Evolutionary conservation across 2,329 filamentous ascomycete species (phyloP), one percentile per base, ranked within the genome.

Genomic region (Ceratocystis harringtonii): DNA sequence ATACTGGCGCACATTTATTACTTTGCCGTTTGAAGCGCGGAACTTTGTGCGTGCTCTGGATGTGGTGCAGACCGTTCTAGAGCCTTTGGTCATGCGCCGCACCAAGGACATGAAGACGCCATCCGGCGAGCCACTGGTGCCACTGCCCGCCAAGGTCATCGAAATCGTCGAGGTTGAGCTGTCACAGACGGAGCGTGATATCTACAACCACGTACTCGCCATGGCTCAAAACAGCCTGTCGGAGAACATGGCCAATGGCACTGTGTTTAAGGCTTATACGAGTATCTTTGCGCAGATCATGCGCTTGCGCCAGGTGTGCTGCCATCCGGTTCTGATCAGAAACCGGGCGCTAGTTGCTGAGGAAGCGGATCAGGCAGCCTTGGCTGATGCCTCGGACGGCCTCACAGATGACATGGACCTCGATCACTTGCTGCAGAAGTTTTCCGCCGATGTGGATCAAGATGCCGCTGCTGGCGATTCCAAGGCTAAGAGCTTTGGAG

Each of bases 101-200:
- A 99, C 94, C 0, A 99, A 99, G 73, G 92, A 96, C 68, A 99
- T 99, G 94, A 95, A 90, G 75, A 97, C 91, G 0, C 92, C 94
- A 0, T 84, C 88, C 64, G 94, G 94, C 5, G 70, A 78, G 41
- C 79, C 78, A 71, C 76, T 99, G 2, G 92, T 99, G 0, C 84
- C 88, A 0, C 77, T 99, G 5, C 94, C 94, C 1, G 81, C 85
- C 0, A 90, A 91, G 70, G 85, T 83, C 0, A 82, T 97, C 66
- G 84, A 89, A n/a, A 88, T 99, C 64, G 88, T 96, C 66, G 83
- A 91, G 67, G 85, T 99, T 28, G 88, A 96, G 71, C 80, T 99
- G 8, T 92, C 91, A 0, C 80, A 89, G 70, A 80, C 88, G 8
- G 94, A 99, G 75, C 83, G 89, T 60, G 90, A 92, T 68, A 90